Evolutionary conservation across 192 early-diverging fungal species (phyloP), one percentile per base, ranked within the genome.

Genomic region (Coemansia sp.): DNA sequence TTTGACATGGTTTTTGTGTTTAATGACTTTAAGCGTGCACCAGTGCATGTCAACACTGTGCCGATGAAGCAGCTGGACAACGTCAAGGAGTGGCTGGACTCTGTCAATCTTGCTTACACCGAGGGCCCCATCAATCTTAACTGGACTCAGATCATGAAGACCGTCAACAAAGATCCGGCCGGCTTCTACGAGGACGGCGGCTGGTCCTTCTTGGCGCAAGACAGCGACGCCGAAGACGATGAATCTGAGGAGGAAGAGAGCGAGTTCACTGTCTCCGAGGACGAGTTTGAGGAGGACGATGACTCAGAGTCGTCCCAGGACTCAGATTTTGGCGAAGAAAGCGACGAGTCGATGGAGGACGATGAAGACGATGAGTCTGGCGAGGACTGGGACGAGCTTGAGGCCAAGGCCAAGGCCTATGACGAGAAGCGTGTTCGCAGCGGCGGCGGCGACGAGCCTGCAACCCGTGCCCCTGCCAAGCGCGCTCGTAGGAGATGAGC

Each of bases 61-160:
- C 93, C 94, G 10, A 92, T 93, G 82, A 88, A 87, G 56, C 90
- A 95, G 71, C 84, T 99, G 39, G 95, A 98, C 69, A 89, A 93
- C 67, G 89, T 97, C 61, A 97, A 98, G 80, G 94, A 97, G 65
- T 98, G 95, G 95, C 85, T 99, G 37, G 90, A 94, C 73, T 90
- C 92, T 23, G 90, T 96, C 68, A 95, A 99, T 71, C 88, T 99
- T 63, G 86, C 91, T 6, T 96, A 93, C 76, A 92, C 89, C 12
- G 96, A 99, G 74, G 96, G 96, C 26, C 93, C 93, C 6, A 90
- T 94, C 68, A 97, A 96, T 72, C 85, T 98, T 64, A 92, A 91
- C 77, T 99, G 98, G 98, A 67, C 89, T 7, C 89, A 89, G 74
- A 99, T 99, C 79, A 99, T 99, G 98, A 99, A 97, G 81, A 98